Evolutionary conservation across 371 early-diverging fungal species (phyloP).

Genomic region (Rhizomucor pusillus): DNA sequence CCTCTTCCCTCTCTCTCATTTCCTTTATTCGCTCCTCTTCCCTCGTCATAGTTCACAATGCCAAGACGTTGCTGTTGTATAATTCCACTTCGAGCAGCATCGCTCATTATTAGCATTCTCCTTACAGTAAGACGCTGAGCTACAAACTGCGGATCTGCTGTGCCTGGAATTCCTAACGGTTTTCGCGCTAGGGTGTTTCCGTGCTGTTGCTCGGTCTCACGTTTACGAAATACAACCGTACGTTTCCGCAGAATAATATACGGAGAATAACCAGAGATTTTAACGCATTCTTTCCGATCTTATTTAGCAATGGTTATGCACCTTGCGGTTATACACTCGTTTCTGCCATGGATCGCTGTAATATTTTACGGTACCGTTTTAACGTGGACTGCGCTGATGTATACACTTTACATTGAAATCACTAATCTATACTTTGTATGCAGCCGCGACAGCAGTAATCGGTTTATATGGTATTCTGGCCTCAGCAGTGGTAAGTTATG

Average conservation of each 20-base stretch:
- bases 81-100: conserved; percentile 42
- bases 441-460: conserved; percentile 31
- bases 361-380: conserved; percentile 25
- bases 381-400: background rate
- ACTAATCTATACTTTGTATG: background rate
- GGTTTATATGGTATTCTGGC: conserved; percentile 39
- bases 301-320: conserved; percentile 43
- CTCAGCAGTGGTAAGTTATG: conserved; percentile 26
- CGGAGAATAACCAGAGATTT: background rate
- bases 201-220: conserved; percentile 28
- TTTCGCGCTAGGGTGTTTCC: conserved; percentile 27
- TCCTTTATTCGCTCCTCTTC: too few species aligned
- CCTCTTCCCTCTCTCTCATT: too few species aligned
- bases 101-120: conserved; percentile 26
- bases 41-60: conserved; percentile 4
- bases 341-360: conserved; percentile 38
- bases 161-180: background rate
- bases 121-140: conserved; percentile 23
- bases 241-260: conserved; percentile 7
- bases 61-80: conserved; percentile 41
- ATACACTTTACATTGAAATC: background rate
- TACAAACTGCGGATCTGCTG: background rate
- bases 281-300: background rate
- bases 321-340: conserved; percentile 25
- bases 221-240: conserved; percentile 43